phyloP scores from a whole-genome alignment of 164 flowering plant genomes.

The Berberis vulgaris region DNA sequence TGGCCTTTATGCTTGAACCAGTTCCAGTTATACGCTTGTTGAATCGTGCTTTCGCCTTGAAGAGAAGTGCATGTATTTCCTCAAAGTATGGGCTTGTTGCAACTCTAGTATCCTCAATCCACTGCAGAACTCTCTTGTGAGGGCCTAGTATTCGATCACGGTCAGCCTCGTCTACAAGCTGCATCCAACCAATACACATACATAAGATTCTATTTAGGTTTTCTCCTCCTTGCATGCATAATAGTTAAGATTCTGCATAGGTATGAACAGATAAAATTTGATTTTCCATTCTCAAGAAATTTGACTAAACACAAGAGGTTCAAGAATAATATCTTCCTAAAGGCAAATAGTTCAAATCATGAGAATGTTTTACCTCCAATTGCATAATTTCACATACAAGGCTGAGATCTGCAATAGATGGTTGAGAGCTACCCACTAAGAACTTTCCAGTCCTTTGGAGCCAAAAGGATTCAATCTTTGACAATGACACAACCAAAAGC shows the following conservation, averaged over 20 bases:
- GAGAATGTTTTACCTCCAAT: constrained; percentile 45
- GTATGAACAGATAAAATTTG: no score
- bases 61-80: constrained; percentile 49
- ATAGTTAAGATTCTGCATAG: no score
- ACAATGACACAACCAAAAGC: constrained; percentile 40
- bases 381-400: constrained; percentile 88
- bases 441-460: constrained; percentile 59
- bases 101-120: constrained; percentile 62
- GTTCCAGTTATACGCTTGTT: constrained; percentile 17
- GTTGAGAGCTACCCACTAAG: constrained; percentile 57
- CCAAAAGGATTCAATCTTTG: constrained; percentile 62
- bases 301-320: no score
- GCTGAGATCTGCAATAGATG: constrained; percentile 91
- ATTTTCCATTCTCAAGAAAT: no score
- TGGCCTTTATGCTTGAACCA: constrained; percentile 11
- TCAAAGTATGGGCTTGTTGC: constrained; percentile 83
- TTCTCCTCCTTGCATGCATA: no score
- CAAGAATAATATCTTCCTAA: no score
- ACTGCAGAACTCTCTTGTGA: constrained; percentile 58
- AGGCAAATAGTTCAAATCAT: not conserved
- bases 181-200: not conserved
- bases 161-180: constrained; percentile 59
- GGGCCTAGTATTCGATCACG: constrained; percentile 52
- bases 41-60: constrained; percentile 31
- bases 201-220: no score